Base-by-base conservation (phyloP, 495 filamentous ascomycete genomes). In the Hypoxylon fuscum region DNA sequence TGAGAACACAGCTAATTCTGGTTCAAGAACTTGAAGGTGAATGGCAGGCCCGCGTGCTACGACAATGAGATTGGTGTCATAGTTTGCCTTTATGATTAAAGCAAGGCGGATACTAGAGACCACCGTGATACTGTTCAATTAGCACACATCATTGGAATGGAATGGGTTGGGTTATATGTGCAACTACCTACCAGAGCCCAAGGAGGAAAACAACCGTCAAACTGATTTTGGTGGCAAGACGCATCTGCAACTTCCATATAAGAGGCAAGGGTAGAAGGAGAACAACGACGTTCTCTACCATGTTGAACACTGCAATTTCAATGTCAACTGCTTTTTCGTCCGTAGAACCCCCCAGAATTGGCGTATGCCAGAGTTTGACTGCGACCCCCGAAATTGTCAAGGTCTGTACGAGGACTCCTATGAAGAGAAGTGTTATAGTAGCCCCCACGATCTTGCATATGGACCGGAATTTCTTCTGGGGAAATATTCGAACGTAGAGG, bases 401-500 rank as follows among this genome's bases (percentile, higher is more conserved):
- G 11, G 20, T 3, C 45, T 64, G 20, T 15, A 59, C 14, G 15
- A 59, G 11, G 4, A 59, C 38, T 9, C 21, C 15, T 17, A 64
- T 18, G 14, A 59, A 64, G 12, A 55, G 1, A 0, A 64, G 7
- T 40, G 63, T 5, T 32, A 70, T 45, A 23, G 74, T 68, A 21
- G 69, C 32, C 15, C 34, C 64, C 10, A 75, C 20, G n/a, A 73
- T 31, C 35, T 68, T 59, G 44, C 57, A 62, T 2, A 42, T 2
- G 7, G 31, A 1, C 12, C 18, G 15, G 41, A 55, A 60, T 34
- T n/a, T 34, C 5, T 41, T 37, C 7, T 59, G 14, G 31, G 63
- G 62, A 48, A 79, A 77, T 25, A 78, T 62, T 43, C 74, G 69
- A 22, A 74, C 70, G 63, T 79, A 79, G 31, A 79, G 69, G 7